Conservation (phyloP, 1,284 basidiomycete species). For the Caloboletus inedulis region DNA sequence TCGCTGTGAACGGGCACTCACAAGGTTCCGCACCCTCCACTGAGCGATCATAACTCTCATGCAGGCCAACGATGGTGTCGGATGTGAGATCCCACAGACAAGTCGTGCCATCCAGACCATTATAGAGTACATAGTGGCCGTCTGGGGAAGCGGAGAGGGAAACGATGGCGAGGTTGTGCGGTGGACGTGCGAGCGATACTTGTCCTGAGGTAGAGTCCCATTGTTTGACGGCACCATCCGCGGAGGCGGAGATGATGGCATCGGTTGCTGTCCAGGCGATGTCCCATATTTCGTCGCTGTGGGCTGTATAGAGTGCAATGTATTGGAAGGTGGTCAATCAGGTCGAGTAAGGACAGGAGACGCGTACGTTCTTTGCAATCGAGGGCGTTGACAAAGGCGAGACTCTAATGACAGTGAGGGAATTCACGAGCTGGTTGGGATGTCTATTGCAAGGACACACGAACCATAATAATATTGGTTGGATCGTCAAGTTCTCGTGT, state of each 20-base stretch:
- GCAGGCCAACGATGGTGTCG: constrained; percentile 56
- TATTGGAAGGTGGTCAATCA: neutral
- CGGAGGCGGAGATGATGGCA: constrained; percentile 63
- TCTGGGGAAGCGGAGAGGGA: constrained; percentile 65
- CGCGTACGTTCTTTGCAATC: constrained; percentile 70
- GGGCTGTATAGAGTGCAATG: constrained; percentile 48
- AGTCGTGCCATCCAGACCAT: constrained; percentile 79
- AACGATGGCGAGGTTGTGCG: constrained; percentile 73
- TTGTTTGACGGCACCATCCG: constrained; percentile 71
- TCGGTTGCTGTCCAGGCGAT: constrained; percentile 72
- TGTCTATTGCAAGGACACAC: constrained; percentile 13
- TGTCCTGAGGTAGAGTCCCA: constrained; percentile 67
- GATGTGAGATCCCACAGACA: constrained; percentile 65
- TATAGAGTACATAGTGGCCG: constrained; percentile 65
- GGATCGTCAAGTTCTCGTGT: neutral
- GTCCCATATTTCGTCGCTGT: constrained; percentile 80
- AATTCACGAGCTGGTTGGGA: constrained; percentile 2
- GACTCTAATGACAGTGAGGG: constrained; percentile 50
- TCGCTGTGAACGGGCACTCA: constrained; percentile 40
- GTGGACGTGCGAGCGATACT: constrained; percentile 55
- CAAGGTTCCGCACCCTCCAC: constrained; percentile 63
- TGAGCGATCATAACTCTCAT: constrained; percentile 68
- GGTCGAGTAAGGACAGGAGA: neutral
- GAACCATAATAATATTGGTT: constrained; percentile 30
- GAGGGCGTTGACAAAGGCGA: constrained; percentile 66